A percentile compares a stretch with the other conserved stretches of the same genome.
Conservation (phyloP, 2,329 filamentous ascomycete genomes). For the Biscogniauxia mediterranea region DNA sequence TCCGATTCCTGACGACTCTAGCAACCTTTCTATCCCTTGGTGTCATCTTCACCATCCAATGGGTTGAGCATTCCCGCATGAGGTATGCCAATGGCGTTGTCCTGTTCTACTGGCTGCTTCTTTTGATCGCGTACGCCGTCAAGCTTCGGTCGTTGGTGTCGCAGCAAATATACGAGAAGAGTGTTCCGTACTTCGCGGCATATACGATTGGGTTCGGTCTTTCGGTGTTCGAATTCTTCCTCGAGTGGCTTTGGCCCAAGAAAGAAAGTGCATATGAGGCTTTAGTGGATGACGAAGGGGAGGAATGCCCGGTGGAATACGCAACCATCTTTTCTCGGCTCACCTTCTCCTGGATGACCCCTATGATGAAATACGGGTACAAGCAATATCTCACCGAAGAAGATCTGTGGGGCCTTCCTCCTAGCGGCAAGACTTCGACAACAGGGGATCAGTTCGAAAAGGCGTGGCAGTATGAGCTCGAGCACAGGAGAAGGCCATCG, state of each 20-base stretch:
- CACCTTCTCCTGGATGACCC: constrained; percentile 98
- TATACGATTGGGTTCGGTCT: constrained; percentile 73
- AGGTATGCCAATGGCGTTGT: constrained; percentile 84
- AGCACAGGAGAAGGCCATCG: constrained; percentile 66
- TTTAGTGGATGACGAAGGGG: constrained; percentile 52
- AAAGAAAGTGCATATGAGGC: constrained; percentile 60
- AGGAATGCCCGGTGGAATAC: constrained; percentile 77
- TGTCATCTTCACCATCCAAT: constrained; percentile 78
- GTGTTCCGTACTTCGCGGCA: constrained; percentile 72
- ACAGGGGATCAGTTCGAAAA: constrained; percentile 70
- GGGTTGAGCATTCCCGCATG: constrained; percentile 79
- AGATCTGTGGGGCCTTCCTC: constrained; percentile 89
- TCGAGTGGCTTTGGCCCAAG: constrained; percentile 89
- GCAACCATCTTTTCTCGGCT: constrained; percentile 90
- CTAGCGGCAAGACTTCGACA: constrained; percentile 71
- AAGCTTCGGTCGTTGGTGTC: constrained; percentile 85
- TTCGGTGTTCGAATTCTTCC: constrained; percentile 65
- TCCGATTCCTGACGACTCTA: constrained; percentile 80
- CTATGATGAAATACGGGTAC: constrained; percentile 94
- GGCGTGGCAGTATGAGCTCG: constrained; percentile 76
- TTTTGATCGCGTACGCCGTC: constrained; percentile 73
- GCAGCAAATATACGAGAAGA: constrained; percentile 66
- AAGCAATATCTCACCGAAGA: constrained; percentile 89
- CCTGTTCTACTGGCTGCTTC: constrained; percentile 88
- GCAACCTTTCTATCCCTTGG: constrained; percentile 69